Base-by-base conservation (phyloP, 164 flowering plant genomes). In the Piper longum region DNA sequence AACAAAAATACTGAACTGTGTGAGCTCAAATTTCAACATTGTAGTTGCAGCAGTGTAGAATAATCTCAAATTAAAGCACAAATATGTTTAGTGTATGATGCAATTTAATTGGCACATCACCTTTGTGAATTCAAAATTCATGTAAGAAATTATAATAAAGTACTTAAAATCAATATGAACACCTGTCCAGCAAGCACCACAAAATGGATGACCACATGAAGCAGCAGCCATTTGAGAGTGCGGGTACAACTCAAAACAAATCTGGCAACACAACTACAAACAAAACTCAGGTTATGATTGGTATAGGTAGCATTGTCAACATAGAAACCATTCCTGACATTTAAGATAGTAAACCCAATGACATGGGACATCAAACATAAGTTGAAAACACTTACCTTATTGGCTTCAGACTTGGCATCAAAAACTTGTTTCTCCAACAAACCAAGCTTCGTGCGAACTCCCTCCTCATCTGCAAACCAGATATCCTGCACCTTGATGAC, bases 171-270 rank as follows among this genome's bases (percentile, higher is more conserved):
- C 36, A 26, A 26, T 26, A 26, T 68, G 74, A 64, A 63, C 36
- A 93, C 99, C 96, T 85, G 69, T 63, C 99, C 99, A 95, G 73
- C 99, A 95, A 13, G 78, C 16, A 43, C 62, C 59, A 66, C 99
- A 95, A 73, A 85, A 95, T n/a, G 87, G 95, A 80, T 95, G 99
- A 61, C 99, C 95, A 80, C 97, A 95, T 51, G 81, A 78, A 74
- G 89, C 82, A 41, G 85, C 74, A 51, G 67, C 56, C 62, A 85
- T 81, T 72, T 45, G 63, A 64, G 68, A 76, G 45, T 69, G 61
- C 45, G 85, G 81, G 78, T 74, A 86, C 17, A 68, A 54, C 36
- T 91, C 98, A 70, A 91, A 91, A 73, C 98, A 91, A 61, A 91
- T 87, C 67, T 91, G 92, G 76, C 98, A 91, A 57, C 80, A 80